These are phyloP conservation scores for Blakeslea trispora DNA, from an alignment of 371 early-diverging fungal species.

Conservation along the genomic window DNA sequence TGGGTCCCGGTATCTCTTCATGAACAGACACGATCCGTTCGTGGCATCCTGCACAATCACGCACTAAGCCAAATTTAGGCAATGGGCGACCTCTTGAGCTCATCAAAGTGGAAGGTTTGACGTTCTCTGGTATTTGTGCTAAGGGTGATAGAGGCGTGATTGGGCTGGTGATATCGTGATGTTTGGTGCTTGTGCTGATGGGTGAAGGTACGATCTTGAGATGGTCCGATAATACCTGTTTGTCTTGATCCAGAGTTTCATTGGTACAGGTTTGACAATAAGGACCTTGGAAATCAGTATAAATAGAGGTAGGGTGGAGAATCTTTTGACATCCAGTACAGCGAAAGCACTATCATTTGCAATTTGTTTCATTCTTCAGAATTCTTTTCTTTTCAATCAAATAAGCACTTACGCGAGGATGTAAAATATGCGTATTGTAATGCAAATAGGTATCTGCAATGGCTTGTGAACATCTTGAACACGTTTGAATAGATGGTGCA, in stretches of 20 bases:
- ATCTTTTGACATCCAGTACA: conserved; percentile 39
- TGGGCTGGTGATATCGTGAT: background rate
- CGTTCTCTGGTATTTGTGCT: background rate
- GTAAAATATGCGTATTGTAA: conserved; percentile 21
- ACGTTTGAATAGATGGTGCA: conserved; percentile 15
- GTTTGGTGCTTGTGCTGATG: conserved; percentile 19
- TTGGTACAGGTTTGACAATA: conserved; percentile 37
- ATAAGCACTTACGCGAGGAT: conserved; percentile 29
- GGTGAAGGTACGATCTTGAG: conserved; percentile 37
- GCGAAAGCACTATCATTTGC: conserved; percentile 34
- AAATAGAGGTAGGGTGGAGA: conserved; percentile 34
- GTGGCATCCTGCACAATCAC: conserved; percentile 42
- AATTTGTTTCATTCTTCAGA: background rate
- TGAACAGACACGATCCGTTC: conserved; percentile 41
- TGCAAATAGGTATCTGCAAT: conserved; percentile 29
- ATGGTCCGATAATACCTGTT: conserved; percentile 16
- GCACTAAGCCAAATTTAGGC: conserved; percentile 39
- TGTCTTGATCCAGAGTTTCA: conserved; percentile 8
- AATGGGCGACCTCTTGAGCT: conserved; percentile 37
- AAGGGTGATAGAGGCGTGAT: background rate
- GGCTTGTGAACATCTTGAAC: conserved; percentile 26
- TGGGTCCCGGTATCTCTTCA: conserved; percentile 50
- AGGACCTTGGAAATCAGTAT: conserved; percentile 28
- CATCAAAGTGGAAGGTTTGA: conserved; percentile 40
- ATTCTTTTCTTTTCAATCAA: too few species aligned